phyloP scores from a whole-genome alignment of 257 asterid species.

The Solanum acaule region DNA sequence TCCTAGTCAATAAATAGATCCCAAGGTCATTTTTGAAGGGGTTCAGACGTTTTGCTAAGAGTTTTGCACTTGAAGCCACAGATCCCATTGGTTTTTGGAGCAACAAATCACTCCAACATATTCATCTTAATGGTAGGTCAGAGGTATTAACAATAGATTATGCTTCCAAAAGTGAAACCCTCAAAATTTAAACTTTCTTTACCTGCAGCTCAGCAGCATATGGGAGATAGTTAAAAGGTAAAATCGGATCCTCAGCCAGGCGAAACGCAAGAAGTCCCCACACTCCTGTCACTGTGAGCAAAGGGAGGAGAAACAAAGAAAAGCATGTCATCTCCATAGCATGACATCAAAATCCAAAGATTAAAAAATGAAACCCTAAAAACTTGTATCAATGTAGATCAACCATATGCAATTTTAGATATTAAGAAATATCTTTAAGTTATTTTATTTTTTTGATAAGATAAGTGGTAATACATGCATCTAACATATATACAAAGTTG shows the following conservation, averaged over 20 bases:
- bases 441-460: background rate
- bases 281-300: conserved; percentile 47
- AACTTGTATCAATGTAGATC: background rate
- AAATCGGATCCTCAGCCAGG: conserved; percentile 69
- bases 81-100: background rate
- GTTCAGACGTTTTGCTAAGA: background rate
- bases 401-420: background rate
- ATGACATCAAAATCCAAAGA: background rate
- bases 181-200: background rate
- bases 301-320: conserved; percentile 6
- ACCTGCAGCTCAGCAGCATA: conserved; percentile 82
- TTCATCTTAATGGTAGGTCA: background rate
- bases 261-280: conserved; percentile 93
- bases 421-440: background rate
- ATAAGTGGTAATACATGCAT: background rate
- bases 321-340: background rate
- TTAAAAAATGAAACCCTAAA: background rate
- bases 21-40: background rate
- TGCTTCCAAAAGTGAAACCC: background rate
- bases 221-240: conserved; percentile 77
- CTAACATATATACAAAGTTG: background rate
- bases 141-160: background rate
- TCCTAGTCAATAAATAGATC: background rate
- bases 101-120: background rate
- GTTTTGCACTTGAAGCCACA: background rate